These are phyloP conservation scores for Ustilago loliicola DNA, from an alignment of 1,284 basidiomycete genomes.

Conservation along the genomic window DNA sequence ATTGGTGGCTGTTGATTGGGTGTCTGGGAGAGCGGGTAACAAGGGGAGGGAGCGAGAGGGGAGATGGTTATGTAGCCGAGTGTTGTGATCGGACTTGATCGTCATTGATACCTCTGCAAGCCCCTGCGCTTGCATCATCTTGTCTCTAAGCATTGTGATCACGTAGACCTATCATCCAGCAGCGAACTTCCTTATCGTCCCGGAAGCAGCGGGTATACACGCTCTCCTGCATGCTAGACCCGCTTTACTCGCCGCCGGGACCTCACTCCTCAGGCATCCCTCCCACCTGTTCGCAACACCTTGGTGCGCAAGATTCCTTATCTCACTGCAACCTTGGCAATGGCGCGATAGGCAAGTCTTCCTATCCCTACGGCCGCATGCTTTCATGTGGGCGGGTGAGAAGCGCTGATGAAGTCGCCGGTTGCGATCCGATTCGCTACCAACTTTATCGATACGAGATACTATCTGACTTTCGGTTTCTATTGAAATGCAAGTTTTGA, in stretches of 20 bases:
- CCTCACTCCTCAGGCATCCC: neutral
- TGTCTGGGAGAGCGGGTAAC: too few species aligned
- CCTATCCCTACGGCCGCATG: neutral
- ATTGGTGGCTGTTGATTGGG: neutral
- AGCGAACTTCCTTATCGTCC: neutral
- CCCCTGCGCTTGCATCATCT: too few species aligned
- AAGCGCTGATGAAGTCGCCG: neutral
- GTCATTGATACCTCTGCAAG: too few species aligned
- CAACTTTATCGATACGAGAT: neutral
- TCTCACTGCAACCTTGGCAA: neutral
- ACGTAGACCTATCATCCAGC: too few species aligned
- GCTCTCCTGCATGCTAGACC: neutral
- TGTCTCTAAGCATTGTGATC: too few species aligned
- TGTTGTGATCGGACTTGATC: too few species aligned
- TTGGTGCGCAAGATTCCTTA: neutral
- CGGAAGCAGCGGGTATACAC: neutral
- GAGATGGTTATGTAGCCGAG: too few species aligned
- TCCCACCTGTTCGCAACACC: neutral
- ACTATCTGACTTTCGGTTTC: neutral
- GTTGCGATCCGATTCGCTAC: neutral
- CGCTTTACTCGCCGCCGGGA: neutral
- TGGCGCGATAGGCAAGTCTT: neutral
- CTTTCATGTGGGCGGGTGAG: neutral
- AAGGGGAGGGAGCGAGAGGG: too few species aligned
- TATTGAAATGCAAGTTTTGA: neutral